Conservation (phyloP, 2,329 filamentous ascomycete genomes). For the Pestalotiopsis sp. region DNA sequence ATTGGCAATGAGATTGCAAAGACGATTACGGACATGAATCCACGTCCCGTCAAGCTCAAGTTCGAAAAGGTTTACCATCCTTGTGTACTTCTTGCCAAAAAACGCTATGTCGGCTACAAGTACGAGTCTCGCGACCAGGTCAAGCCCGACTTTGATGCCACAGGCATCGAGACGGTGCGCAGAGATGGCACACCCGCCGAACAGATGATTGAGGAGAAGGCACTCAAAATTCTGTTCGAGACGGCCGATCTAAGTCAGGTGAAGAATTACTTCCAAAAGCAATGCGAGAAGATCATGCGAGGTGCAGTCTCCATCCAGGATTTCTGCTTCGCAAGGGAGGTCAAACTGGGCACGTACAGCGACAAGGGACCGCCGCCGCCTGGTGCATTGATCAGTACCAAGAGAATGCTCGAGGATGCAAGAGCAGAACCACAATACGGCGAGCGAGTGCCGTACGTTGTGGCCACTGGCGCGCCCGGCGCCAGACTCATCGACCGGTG, state of each 20-base stretch:
- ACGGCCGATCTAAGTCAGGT: conserved; percentile 87
- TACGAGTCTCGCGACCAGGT: conserved; percentile 79
- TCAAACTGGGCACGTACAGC: conserved; percentile 86
- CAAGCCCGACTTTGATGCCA: conserved; percentile 91
- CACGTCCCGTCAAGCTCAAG: conserved; percentile 90
- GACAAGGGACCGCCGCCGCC: conserved; percentile 80
- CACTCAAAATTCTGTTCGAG: conserved; percentile 85
- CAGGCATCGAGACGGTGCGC: conserved; percentile 96
- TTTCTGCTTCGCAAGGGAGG: conserved; percentile 93
- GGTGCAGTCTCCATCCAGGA: conserved; percentile 89
- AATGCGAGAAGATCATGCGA: conserved; percentile 91
- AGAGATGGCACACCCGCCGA: conserved; percentile 93
- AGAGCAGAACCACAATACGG: conserved; percentile 91
- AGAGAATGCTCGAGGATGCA: conserved; percentile 83
- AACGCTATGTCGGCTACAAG: conserved; percentile 97
- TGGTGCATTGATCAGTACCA: conserved; percentile 85
- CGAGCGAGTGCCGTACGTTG: conserved; percentile 92
- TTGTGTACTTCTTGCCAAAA: conserved; percentile 92
- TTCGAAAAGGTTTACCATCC: conserved; percentile 99
- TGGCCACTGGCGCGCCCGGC: conserved; percentile 85
- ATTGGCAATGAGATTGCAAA: conserved; percentile 92
- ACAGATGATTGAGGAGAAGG: conserved; percentile 95
- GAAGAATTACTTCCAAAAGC: conserved; percentile 85
- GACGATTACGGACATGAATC: conserved; percentile 86
- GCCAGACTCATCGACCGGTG: conserved; percentile 87